Base-by-base conservation (phyloP, 2,329 filamentous ascomycete genomes). In the Fusarium sp. region DNA sequence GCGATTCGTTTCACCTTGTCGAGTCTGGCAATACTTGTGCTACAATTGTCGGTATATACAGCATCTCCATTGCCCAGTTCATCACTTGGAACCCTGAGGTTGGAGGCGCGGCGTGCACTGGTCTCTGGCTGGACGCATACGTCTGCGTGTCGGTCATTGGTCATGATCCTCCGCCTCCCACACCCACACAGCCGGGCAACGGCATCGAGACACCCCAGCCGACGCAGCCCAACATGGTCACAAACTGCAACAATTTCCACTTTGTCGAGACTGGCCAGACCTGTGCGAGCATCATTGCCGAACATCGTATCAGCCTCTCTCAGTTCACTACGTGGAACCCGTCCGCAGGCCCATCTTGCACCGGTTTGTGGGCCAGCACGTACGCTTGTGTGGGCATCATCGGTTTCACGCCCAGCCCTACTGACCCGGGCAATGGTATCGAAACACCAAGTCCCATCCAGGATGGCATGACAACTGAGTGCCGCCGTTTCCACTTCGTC, bases 401-500 rank as follows among this genome's bases (percentile, higher is more conserved):
- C 13, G 43, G 43, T 7, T 9, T 15, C 13, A 46, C 23, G 27
- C 43, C 23, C 3, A 46, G 23, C 8, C 23, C 13, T 10, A 46
- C 43, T 5, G n/a, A 46, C 23, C 43, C 23, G 5, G 43, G 43
- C 23, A 46, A 46, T 15, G 23, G 43, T 27, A 28, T 46, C 43
- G 27, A 23, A 2, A 15, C 27, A 28, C 2, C 43, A 46, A 8
- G 2, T 28, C 13, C 30, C 27, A 8, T 46, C 27, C 6, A 28
- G 12, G 47, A 31, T 12, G 12, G n/a, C 3, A 67, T 72, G 44
- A 64, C 58, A 1, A 41, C 34, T 39, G 68, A 71, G 56, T 72
- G 65, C 37, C 56, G 72, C 28, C 18, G 27, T 11, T 71, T 73
- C 36, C 60, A 63, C 23, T 13, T 55, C 1, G 55, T 68, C 7